Base-by-base conservation (phyloP, 441 rosid genomes). In the Gossypium davidsonii region DNA sequence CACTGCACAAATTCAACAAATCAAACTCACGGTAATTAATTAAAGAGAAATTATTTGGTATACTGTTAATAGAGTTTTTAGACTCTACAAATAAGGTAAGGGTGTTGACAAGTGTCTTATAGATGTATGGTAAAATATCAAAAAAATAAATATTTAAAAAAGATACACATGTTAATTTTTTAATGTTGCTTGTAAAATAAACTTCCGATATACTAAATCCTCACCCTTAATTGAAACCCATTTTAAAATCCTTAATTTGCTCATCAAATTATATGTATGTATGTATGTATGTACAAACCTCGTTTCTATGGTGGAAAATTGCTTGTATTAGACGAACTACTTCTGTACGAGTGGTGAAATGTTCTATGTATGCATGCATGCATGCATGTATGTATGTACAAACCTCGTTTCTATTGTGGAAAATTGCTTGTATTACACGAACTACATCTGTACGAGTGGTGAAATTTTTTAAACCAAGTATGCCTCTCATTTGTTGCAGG, bases 401-500 rank as follows among this genome's bases (percentile, higher is more conserved):
- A 28, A 60, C 65, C 65, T 60, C 98, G 92, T 92, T 91, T 44
- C 86, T 87, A 15, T 89, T 14, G 15, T 57, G 21, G 58, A 87
- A 76, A 75, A 94, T 53, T 1, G 95, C 79, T 23, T 31, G 82
- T 73, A 94, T 7, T 39, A 94, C 98, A 1, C 89, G 78, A 39
- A 94, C 77, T 3, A 89, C 90, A 72, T 92, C 97, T 4, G 97
- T 94, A 42, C 83, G 77, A 7, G 77, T 74, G 6, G 97, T 92
- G 78, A 94, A 92, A 57, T 88, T 88, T 0, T 11, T 71, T 78
- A 94, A 42, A 14, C 98, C 97, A 42, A 94, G 75, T 17, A 92
- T 20, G 61, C 95, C 97, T 79, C 90, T 92, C 67, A 90, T 74
- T 71, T 94, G 98, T 73, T 94, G 97, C 23, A 89, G 85, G 68